These are phyloP conservation scores for Aspergillus ruber DNA, from an alignment of 2,329 filamentous ascomycete genomes.

Conservation along the genomic window DNA sequence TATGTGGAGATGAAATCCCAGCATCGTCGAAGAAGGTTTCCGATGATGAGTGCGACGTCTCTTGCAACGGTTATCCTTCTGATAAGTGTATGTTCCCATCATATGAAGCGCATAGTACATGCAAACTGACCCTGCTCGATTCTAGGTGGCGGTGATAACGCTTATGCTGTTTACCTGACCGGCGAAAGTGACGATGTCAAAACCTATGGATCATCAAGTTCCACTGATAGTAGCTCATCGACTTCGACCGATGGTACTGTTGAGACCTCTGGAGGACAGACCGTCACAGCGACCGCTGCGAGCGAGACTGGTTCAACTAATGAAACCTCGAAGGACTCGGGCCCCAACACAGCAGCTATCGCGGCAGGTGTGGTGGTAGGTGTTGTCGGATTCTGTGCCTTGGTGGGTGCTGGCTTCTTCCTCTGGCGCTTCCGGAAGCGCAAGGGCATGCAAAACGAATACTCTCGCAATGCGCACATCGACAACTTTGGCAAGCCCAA, in stretches of 20 bases:
- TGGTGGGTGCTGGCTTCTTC: conserved; percentile 65
- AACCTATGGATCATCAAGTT: conserved; percentile 40
- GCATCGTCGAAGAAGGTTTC: conserved; percentile 48
- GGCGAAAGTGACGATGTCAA: conserved; percentile 39
- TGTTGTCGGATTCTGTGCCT: conserved; percentile 61
- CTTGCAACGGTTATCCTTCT: conserved; percentile 57
- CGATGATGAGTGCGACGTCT: conserved; percentile 56
- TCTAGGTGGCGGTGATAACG: conserved; percentile 52
- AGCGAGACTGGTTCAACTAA: conserved; percentile 4
- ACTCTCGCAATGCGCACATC: conserved; percentile 71
- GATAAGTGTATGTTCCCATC: conserved; percentile 56
- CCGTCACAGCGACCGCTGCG: conserved; percentile 24
- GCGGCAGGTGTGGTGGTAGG: conserved; percentile 83
- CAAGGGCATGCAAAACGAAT: conserved; percentile 73
- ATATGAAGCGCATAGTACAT: background rate
- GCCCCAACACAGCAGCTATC: conserved; percentile 72
- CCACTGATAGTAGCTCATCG: conserved; percentile 16
- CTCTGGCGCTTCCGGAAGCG: conserved; percentile 70
- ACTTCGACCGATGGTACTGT: conserved; percentile 7
- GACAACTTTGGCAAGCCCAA: conserved; percentile 60
- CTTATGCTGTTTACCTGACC: conserved; percentile 48
- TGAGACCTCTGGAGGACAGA: conserved; percentile 16
- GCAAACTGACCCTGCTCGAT: background rate
- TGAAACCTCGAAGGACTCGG: conserved; percentile 17
- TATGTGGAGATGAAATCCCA: conserved; percentile 66